Evolutionary conservation across 768 basidiomycete species (phyloP), one percentile per base, ranked within the genome.

Genomic region (Hydnum rufescens): DNA sequence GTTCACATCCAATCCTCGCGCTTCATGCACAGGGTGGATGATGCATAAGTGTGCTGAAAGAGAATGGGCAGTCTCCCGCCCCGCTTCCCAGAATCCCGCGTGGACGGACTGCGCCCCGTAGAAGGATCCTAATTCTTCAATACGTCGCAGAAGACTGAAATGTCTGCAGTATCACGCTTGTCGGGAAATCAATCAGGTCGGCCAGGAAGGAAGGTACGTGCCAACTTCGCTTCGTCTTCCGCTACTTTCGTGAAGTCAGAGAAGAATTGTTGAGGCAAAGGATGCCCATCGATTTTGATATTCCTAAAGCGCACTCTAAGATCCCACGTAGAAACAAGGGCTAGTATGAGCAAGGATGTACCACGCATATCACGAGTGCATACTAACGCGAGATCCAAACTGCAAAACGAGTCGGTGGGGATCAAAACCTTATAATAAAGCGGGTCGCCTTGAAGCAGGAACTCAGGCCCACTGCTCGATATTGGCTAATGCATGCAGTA

Each of bases 381-480:
- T 31, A 18, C 78, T 62, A 58, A 80, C 74, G 82, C 80, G 6
- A 86, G 70, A 58, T 86, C 82, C 43, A 83, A 82, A 19, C 19
- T 48, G 3, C 8, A 2, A n/a, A n/a, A n/a, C n/a, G n/a, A n/a
- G n/a, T n/a, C n/a, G n/a, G n/a, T n/a, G n/a, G n/a, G n/a, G 18
- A 18, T n/a, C 25, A 2, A 25, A 19, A 19, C 8, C 26, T 25
- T 0, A 44, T 55, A 29, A 42, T 39, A 39, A 39, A 39, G 13
- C 22, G 22, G 13, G 22, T 13, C 13, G 22, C 36, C 22, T 39
- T 13, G 36, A 13, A 22, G 36, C 13, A 39, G 13, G 5, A 19
- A 77, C 80, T 73, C 58, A 82, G 74, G 86, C 86, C 81, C 82
- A 89, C 62, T 85, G 84, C 58, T 87, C 84, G 51, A 89, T 84